Evolutionary conservation across 208 protist species (phyloP), one percentile per base, ranked within the genome.

Genomic region (Acanthamoeba royreba): DNA sequence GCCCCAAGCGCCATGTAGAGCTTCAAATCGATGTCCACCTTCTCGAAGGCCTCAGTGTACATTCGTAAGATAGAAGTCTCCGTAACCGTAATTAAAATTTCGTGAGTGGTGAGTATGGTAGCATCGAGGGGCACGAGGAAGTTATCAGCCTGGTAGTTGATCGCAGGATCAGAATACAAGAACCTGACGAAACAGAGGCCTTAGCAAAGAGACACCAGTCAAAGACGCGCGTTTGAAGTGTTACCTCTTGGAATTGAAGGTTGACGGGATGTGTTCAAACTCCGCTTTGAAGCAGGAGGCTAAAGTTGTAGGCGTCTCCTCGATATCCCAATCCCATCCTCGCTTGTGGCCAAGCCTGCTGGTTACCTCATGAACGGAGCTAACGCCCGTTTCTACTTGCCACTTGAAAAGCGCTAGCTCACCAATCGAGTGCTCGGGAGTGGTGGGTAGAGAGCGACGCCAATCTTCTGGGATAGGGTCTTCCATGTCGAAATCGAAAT

Each of bases 71-170:
- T 72, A 35, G 85, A 72, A 2, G 38, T 40, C 42, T 91, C 85
- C 22, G 38, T 91, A 4, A 91, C 85, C 25, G 53, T 49, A 45
- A 91, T 49, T 22, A 47, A 40, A 22, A 91, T 72, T 42, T 91
- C 85, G 42, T 58, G 49, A 9, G 46, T 40, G 53, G 22, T 46
- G 31, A 91, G 85, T 40, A 91, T 91, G 85, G 9, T n/a, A 17
- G 8, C 11, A n/a, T 33, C 85, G 42, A 47, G 7, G 25, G 85
- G 85, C 19, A 91, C 33, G 13, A 91, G 85, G 85, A 91, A 91
- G 58, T 91, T 91, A 53, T 91, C 58, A 46, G 85, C 63, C 85
- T 91, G 85, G 42, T 91, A 91, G 85, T 91, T 91, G 45, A 91
- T 72, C 42, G n/a, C 52, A 25, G 33, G 85, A n/a, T 63, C 58